A percentile compares a stretch with the other conserved stretches of the same genome.
Evolutionary conservation across 108 stramenopile species (phyloP).

Genomic region (Craspedostauros australis): DNA sequence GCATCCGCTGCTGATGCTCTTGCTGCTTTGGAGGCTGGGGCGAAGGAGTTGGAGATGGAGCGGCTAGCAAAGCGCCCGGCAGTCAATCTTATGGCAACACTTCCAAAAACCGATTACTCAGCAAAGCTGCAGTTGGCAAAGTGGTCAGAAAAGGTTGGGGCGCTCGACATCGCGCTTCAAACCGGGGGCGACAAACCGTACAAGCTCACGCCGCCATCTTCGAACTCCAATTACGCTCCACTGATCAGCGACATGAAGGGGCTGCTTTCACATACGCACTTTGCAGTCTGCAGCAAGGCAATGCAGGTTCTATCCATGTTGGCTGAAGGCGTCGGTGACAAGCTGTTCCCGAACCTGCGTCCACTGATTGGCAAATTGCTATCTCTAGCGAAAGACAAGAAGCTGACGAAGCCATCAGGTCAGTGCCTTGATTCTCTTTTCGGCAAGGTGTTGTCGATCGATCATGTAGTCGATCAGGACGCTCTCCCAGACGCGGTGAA

Average conservation of each 20-base stretch:
- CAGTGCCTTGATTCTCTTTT: slow-evolving; percentile 69
- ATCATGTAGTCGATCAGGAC: slow-evolving; percentile 63
- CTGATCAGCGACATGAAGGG: slow-evolving; percentile 66
- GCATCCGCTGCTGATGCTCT: slow-evolving; percentile 41
- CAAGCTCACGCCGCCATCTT: slow-evolving; percentile 56
- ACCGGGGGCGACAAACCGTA: slow-evolving; percentile 80
- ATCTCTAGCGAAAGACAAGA: slow-evolving; percentile 77
- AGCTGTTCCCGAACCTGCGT: slow-evolving; percentile 60
- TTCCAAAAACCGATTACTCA: slow-evolving; percentile 60
- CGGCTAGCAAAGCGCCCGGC: slow-evolving; percentile 53
- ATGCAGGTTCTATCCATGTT: slow-evolving; percentile 71
- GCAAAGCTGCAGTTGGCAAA: slow-evolving; percentile 56
- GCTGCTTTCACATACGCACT: slow-evolving; percentile 74
- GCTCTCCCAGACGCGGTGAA: slow-evolving; percentile 52
- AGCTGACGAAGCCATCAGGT: slow-evolving; percentile 53
- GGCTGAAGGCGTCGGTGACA: slow-evolving; percentile 80
- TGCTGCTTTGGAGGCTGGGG: slow-evolving; percentile 44
- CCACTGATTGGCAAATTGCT: slow-evolving; percentile 55
- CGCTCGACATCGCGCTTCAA: slow-evolving; percentile 59
- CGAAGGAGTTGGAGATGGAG: slow-evolving; percentile 55
- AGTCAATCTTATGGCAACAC: slow-evolving; percentile 57
- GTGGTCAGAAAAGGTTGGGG: slow-evolving; percentile 85
- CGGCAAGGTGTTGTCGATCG: slow-evolving; percentile 70
- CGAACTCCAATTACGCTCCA: slow-evolving; percentile 57
- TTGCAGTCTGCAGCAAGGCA: slow-evolving; percentile 73